These are phyloP conservation scores for Phyllosticta citriasiana DNA, from an alignment of 2,329 filamentous ascomycete species.

Conservation along the genomic window DNA sequence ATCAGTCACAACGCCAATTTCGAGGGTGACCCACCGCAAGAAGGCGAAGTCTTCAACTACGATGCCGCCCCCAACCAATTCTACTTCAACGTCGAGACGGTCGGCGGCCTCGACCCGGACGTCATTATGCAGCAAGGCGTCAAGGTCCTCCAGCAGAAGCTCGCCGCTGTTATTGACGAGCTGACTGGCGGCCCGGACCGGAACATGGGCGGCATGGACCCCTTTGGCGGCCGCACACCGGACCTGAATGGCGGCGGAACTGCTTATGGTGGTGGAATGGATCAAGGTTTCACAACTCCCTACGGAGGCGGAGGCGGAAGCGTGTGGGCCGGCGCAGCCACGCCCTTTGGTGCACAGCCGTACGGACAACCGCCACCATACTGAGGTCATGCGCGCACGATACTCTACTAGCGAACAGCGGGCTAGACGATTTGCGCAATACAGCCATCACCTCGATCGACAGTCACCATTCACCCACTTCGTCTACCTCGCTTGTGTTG, in stretches of 20 bases:
- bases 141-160: constrained; percentile 77
- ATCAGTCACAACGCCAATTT: constrained; percentile 69
- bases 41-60: constrained; percentile 84
- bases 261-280: constrained; percentile 43
- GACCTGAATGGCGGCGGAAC: constrained; percentile 33
- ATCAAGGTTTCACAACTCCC: constrained; percentile 58
- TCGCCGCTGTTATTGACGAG: constrained; percentile 66
- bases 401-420: not conserved
- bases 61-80: constrained; percentile 75
- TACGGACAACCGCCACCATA: not conserved
- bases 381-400: not conserved
- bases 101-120: constrained; percentile 81
- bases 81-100: constrained; percentile 88
- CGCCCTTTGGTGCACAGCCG: constrained; percentile 8
- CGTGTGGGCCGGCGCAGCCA: constrained; percentile 8
- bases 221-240: constrained; percentile 52
- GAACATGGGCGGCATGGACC: constrained; percentile 37
- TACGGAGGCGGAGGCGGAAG: constrained; percentile 35
- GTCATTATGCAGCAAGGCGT: constrained; percentile 83
- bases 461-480: not conserved
- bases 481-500: not conserved
- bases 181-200: constrained; percentile 40
- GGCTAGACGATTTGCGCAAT: not conserved
- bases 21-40: constrained; percentile 63
- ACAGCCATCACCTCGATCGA: not conserved